Base-by-base conservation (phyloP, 768 basidiomycete species). In the Mycena epipterygia region DNA sequence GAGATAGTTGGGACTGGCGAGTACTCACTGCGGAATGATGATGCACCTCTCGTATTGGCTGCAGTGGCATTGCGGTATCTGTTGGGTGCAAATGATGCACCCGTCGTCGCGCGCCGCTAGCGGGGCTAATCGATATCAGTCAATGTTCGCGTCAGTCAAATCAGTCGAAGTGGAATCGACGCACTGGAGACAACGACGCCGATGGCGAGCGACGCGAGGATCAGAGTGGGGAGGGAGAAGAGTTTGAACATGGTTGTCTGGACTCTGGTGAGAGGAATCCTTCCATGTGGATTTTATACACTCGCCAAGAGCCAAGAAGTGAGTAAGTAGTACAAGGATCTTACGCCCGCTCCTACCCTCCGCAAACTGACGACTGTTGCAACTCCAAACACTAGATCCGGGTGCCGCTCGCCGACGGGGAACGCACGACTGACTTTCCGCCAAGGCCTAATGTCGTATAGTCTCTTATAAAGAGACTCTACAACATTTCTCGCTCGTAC, bases 11-110 rank as follows among this genome's bases (percentile, higher is more conserved):
- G 49, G 14, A 63, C 61, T 52, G 49, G 61, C 35, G 49, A 63
- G 37, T 63, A 63, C 61, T 46, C 49, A 63, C 61, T 63, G 61
- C 49, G 61, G 61, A 63, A 63, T 63, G 49, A 63, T 63, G 61
- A 63, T 63, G 49, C 61, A 63, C 49, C 13, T 63, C 49, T 63
- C 49, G 37, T 52, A 52, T 51, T 16, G 33, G 61, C 35, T 63
- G 61, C 61, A 63, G 29, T 63, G 19, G 61, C 61, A 63, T 46
- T 52, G 12, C 39, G 61, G 61, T 37, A 63, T 52, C 37, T 63
- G 61, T 52, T 21, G 61, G 61, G 61, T 63, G 49, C 61, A 63
- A 52, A 63, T 39, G 48, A 63, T 42, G 49, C 61, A 63, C 49
- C 61, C 51, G 61, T 61, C 60, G 32, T 49, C 46, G 60, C 60